Conservation (phyloP, 208 protist species). For the Acanthamoeba lenticulata region DNA sequence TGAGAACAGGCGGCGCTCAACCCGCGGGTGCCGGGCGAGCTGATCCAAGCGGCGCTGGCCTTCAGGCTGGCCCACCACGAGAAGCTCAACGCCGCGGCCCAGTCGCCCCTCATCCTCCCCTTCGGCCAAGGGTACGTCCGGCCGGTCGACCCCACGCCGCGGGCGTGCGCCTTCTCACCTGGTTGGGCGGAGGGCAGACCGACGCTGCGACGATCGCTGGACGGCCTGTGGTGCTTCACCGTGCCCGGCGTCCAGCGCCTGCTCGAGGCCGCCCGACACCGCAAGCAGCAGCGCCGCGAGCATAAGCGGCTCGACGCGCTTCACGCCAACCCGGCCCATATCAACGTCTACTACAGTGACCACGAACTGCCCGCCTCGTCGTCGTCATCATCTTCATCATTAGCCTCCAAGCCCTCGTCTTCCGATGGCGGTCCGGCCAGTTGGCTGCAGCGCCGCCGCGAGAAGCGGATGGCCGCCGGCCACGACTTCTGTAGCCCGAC, state of each 20-base stretch:
- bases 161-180: too few relatives aligned
- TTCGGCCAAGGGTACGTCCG: too few relatives aligned
- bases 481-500: neutral
- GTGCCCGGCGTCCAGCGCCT: neutral
- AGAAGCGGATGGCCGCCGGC: neutral
- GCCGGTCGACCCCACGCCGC: too few relatives aligned
- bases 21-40: neutral
- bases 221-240: slow-evolving; percentile 2
- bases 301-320: neutral
- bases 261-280: neutral
- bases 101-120: too few relatives aligned
- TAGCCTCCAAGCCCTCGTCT: too few relatives aligned
- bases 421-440: neutral
- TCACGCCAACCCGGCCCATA: neutral
- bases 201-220: neutral
- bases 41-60: neutral
- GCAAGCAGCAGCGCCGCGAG: neutral
- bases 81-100: too few relatives aligned
- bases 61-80: neutral
- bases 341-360: neutral
- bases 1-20: neutral
- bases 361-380: too few relatives aligned
- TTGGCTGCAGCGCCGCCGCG: neutral
- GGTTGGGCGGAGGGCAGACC: too few relatives aligned
- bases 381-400: neutral